Conservation (phyloP, 2,329 filamentous ascomycete genomes). For the Fusarium phyllophilum region DNA sequence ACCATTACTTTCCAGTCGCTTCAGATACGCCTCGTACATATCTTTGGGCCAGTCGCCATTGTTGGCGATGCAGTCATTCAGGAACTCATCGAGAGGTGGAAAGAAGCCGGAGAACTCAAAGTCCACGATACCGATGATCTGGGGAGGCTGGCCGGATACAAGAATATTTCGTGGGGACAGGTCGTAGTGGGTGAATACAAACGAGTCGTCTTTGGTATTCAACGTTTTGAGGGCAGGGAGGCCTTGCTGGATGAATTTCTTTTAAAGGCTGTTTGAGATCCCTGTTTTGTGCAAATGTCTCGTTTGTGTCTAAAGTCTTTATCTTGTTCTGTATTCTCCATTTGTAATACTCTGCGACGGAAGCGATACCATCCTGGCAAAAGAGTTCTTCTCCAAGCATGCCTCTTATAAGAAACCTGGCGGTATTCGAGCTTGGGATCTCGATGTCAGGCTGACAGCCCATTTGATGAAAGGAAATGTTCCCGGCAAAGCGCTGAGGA, state of each 20-base stretch:
- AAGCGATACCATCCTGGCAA: accelerated
- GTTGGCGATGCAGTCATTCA: constrained; percentile 8
- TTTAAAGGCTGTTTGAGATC: background rate
- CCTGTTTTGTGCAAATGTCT: background rate
- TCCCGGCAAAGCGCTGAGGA: background rate
- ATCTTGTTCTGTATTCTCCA: background rate
- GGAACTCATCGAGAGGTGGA: background rate
- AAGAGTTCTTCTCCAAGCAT: background rate
- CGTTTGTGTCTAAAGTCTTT: background rate
- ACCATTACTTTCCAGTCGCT: background rate
- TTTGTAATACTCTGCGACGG: background rate
- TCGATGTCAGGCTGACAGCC: background rate
- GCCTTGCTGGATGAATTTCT: background rate
- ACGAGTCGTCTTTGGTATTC: background rate
- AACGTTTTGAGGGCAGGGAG: accelerated
- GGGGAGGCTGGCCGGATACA: background rate
- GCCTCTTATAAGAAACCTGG: accelerated
- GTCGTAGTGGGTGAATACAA: constrained; percentile 14
- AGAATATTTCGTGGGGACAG: constrained; percentile 15
- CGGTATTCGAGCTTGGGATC: accelerated
- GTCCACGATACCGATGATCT: constrained; percentile 9
- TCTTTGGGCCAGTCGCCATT: background rate
- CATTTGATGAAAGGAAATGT: background rate
- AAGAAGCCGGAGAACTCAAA: constrained; percentile 25
- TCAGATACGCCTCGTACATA: background rate